Evolutionary conservation across 331 rosid genomes (phyloP).

Genomic region (Arachis monticola): DNA sequence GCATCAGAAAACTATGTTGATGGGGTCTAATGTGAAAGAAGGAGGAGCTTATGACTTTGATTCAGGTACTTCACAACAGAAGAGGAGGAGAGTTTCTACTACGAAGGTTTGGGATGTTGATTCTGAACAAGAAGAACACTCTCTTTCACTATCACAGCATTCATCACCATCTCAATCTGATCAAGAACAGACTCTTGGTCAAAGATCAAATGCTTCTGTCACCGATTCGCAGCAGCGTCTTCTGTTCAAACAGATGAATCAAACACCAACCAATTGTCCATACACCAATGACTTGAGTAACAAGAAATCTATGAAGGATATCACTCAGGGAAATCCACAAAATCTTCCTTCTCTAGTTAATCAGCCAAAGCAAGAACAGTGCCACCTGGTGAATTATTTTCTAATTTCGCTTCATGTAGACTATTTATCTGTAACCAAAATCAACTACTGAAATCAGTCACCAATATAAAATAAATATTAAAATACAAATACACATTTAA

Average conservation of each 20-base stretch:
- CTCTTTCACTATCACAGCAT: constrained; percentile 77
- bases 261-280: constrained; percentile 43
- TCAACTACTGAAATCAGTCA: no score
- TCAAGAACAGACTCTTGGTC: constrained; percentile 63
- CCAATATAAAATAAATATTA: no score
- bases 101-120: constrained; percentile 61
- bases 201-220: constrained; percentile 44
- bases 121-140: constrained; percentile 81
- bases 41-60: constrained; percentile 45
- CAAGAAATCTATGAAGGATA: constrained; percentile 33
- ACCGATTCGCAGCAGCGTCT: constrained; percentile 53
- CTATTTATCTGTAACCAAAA: no score
- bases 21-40: constrained; percentile 55
- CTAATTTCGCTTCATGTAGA: background rate
- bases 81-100: constrained; percentile 63
- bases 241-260: constrained; percentile 41
- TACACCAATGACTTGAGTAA: constrained; percentile 37
- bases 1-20: constrained; percentile 52
- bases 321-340: constrained; percentile 31
- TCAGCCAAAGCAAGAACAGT: constrained; percentile 45
- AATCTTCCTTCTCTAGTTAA: constrained; percentile 43
- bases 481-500: no score
- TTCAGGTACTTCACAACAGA: constrained; percentile 67
- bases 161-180: constrained; percentile 82
- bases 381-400: constrained; percentile 46